These are phyloP conservation scores for Sporothrix brunneoviolacea DNA, from an alignment of 2,329 filamentous ascomycete genomes.

Conservation along the genomic window DNA sequence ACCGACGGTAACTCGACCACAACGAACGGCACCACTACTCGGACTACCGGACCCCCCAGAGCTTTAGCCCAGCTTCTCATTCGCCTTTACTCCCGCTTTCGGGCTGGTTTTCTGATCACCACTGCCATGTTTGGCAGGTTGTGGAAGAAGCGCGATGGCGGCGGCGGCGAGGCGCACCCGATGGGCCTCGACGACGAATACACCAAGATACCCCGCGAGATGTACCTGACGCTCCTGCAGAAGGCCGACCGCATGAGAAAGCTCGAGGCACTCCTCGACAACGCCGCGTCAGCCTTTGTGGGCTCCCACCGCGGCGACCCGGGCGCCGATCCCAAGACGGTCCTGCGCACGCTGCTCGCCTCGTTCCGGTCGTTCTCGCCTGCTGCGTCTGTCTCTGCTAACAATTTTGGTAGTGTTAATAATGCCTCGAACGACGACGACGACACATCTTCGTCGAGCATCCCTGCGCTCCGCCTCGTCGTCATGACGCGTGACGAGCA, in stretches of 20 bases:
- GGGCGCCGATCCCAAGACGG: background rate
- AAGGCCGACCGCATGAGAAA: background rate
- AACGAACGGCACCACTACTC: too few relatives aligned
- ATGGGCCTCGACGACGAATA: background rate
- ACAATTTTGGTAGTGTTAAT: too few relatives aligned
- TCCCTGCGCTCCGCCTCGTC: background rate
- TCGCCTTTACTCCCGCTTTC: too few relatives aligned
- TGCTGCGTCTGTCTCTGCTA: background rate
- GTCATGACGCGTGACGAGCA: slow-evolving; percentile 6
- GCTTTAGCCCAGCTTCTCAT: too few relatives aligned
- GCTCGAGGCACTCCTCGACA: background rate
- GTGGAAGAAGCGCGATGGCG: too few relatives aligned
- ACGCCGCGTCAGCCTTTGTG: background rate
- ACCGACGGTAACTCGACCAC: too few relatives aligned
- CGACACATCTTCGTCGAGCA: background rate
- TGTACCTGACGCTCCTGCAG: background rate
- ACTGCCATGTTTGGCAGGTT: too few relatives aligned
- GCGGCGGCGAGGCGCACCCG: background rate
- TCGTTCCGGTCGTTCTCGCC: background rate
- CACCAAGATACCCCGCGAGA: background rate
- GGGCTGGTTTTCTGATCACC: too few relatives aligned
- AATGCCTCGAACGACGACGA: background rate
- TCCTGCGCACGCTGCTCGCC: background rate
- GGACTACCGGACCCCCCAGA: too few relatives aligned
- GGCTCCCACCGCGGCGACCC: background rate